Evolutionary conservation across 2,329 filamentous ascomycete genomes (phyloP), one percentile per base, ranked within the genome.

Genomic region (Setomelanomma holmii): DNA sequence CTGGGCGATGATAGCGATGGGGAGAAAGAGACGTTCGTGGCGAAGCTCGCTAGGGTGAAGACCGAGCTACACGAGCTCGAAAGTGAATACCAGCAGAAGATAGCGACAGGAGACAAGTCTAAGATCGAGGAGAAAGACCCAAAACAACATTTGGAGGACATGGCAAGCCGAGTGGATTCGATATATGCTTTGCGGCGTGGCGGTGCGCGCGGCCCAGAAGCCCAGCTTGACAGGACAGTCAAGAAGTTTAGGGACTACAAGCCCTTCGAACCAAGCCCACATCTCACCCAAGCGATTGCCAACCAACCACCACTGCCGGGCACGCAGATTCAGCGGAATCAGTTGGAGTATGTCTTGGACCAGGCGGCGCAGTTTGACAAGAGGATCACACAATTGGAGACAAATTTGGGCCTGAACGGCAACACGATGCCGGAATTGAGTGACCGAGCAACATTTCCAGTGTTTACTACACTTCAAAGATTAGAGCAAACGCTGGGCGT

Each of bases 361-460:
- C 90, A 92, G 73, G 89, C 91, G 5, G 90, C 93, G 20, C 89
- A 95, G 57, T 97, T 99, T 66, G 93, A 98, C 70, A 83, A 85
- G 23, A 86, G 95, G 4, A 84, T 99, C 17, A 79, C 88, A 2
- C 79, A 89, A 23, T 80, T 99, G 41, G 95, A 99, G 78, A 86
- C 86, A 61, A 84, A 87, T 1, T 83, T 99, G 22, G 95, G 95
- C 8, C 83, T 96, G 42, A 89, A 86, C 35, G 86, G 87, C 19
- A 85, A 87, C 0, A 83, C 86, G 10, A 80, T 89, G 59, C 83
- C 88, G 1, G 86, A 87, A 61, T 76, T 83, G 24, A 86, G 82
- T 59, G 60, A 69, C n/a, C 62, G 68, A 16, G 77, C 68, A 60
- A 75, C 82, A 1, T 69, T 72, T 22, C 90, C 93, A 22, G 87